These are phyloP conservation scores for Carallia pectinifolia DNA, from an alignment of 345 rosid genomes.

Conservation along the genomic window DNA sequence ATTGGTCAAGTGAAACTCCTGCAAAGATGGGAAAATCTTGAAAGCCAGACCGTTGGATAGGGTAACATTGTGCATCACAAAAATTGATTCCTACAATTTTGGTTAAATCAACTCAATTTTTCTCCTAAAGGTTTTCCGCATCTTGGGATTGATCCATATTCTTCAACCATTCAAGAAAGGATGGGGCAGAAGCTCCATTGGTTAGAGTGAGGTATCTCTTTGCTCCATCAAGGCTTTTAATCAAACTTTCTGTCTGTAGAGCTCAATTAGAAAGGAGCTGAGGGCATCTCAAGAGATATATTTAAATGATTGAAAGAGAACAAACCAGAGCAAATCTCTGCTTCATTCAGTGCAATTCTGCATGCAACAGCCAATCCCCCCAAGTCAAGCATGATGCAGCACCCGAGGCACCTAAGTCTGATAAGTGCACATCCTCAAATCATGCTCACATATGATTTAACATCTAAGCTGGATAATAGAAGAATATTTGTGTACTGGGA, in stretches of 20 bases:
- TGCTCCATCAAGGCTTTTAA: constrained; percentile 68
- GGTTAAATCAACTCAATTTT: too few species aligned
- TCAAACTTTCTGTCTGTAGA: constrained; percentile 66
- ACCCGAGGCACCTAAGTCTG: too few species aligned
- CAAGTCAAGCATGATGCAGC: too few species aligned
- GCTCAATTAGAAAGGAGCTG: constrained; percentile 88
- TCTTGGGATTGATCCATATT: constrained; percentile 30
- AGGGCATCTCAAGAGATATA: constrained; percentile 57
- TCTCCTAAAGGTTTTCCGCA: constrained; percentile 33
- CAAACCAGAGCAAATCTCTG: neutral
- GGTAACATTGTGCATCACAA: neutral
- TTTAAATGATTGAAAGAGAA: constrained; percentile 31
- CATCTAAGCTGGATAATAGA: too few species aligned
- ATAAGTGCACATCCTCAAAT: too few species aligned
- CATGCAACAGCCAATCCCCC: too few species aligned
- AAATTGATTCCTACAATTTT: constrained; percentile 40
- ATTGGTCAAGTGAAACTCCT: constrained; percentile 89
- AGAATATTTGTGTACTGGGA: too few species aligned
- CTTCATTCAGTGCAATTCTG: too few species aligned
- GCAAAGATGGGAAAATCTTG: constrained; percentile 24
- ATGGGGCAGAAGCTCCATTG: constrained; percentile 9
- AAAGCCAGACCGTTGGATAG: constrained; percentile 2
- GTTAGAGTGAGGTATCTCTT: constrained; percentile 37
- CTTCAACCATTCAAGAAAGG: constrained; percentile 21
- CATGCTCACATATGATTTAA: too few species aligned